A percentile compares a stretch with the other conserved stretches of the same genome.
Conservation (phyloP, 352 stramenopile genomes). For the Phytophthora syringae region DNA sequence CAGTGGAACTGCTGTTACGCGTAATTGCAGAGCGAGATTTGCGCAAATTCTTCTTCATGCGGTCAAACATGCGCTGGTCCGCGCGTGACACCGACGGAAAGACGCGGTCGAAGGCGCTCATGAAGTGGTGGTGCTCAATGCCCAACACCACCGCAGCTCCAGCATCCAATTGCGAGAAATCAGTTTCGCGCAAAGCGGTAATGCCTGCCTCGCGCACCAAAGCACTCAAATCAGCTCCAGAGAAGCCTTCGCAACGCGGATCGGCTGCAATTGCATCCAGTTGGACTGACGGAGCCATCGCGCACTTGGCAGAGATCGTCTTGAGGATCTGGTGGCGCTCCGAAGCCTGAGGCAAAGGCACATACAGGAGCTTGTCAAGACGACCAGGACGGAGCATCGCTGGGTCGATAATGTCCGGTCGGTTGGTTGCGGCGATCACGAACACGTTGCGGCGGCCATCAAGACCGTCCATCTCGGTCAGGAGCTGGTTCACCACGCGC, state of each 20-base stretch:
- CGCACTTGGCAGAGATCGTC: constrained; percentile 85
- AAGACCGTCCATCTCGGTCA: constrained; percentile 99
- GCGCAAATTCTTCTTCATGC: constrained; percentile 90
- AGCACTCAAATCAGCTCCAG: constrained; percentile 96
- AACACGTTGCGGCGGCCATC: constrained; percentile 97
- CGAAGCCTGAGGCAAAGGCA: constrained; percentile 92
- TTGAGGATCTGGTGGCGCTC: constrained; percentile 92
- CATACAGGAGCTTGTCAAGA: constrained; percentile 99
- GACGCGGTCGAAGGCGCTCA: constrained; percentile 77
- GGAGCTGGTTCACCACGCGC: constrained; percentile 97
- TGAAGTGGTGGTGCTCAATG: constrained; percentile 77
- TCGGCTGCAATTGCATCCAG: constrained; percentile 92
- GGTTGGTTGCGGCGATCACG: constrained; percentile 95
- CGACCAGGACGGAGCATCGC: constrained; percentile 98
- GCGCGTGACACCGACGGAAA: constrained; percentile 87
- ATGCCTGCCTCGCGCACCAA: constrained; percentile 97
- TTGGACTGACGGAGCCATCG: constrained; percentile 76
- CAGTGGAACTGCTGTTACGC: constrained; percentile 12
- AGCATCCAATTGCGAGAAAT: constrained; percentile 44
- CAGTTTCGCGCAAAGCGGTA: constrained; percentile 87
- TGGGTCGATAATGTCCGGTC: constrained; percentile 99
- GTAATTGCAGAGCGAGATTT: constrained; percentile 58
- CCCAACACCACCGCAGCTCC: constrained; percentile 44
- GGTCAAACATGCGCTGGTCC: constrained; percentile 88
- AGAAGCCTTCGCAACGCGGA: constrained; percentile 93